Evolutionary conservation across 2,329 filamentous ascomycete species (phyloP).

Genomic region (Talaromyces sp.): DNA sequence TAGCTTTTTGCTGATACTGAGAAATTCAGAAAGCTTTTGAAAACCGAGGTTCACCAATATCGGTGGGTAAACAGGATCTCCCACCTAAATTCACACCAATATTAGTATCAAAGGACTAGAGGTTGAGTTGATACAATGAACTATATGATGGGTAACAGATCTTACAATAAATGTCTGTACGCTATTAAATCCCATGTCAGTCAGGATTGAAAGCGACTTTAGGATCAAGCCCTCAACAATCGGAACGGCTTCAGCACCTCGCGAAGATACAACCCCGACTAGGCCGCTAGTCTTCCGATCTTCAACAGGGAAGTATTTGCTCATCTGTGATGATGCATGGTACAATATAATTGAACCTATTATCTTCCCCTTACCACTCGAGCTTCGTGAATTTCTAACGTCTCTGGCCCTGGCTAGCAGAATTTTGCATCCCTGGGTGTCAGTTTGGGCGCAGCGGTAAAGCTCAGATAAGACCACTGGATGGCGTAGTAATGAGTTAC

Average conservation of each 20-base stretch:
- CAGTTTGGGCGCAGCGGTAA: constrained; percentile 12
- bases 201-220: constrained; percentile 11
- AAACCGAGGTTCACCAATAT: constrained; percentile 18
- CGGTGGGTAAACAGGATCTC: constrained; percentile 14
- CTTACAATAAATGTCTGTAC: constrained; percentile 18
- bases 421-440: constrained; percentile 18
- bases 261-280: constrained; percentile 9
- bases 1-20: constrained; percentile 16
- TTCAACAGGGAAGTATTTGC: constrained; percentile 16
- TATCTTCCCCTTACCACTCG: constrained; percentile 9
- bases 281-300: constrained; percentile 16
- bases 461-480: constrained; percentile 16
- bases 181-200: constrained; percentile 19
- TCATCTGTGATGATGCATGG: constrained; percentile 17
- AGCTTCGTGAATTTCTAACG: background rate
- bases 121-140: background rate
- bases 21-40: constrained; percentile 18
- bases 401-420: constrained; percentile 12
- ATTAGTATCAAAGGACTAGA: background rate
- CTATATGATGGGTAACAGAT: too few species aligned
- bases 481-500: constrained; percentile 13
- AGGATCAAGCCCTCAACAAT: constrained; percentile 15
- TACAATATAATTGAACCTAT: constrained; percentile 18
- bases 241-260: background rate
- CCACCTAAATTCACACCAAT: constrained; percentile 2